Base-by-base conservation (phyloP, 352 stramenopile species). In the Pythium periplocum region DNA sequence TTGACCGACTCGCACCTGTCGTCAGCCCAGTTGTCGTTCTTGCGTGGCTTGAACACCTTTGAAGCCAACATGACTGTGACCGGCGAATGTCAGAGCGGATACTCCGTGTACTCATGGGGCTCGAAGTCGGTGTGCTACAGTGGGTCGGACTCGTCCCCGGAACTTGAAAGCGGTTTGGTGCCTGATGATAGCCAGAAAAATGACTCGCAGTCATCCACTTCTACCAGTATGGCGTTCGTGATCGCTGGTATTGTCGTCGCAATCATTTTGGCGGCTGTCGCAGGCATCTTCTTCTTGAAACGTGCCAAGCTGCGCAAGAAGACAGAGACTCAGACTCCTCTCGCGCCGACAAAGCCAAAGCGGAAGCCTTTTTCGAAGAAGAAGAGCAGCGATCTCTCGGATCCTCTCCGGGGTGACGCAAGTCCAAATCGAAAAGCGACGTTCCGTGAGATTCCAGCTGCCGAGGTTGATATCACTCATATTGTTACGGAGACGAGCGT, bases 1-100 rank as follows among this genome's bases (percentile, higher is more conserved):
- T 86, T 91, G 46, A 34, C 35, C 2, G 54, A 83, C 46, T 69
- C 75, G 8, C 70, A 91, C 47, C 38, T 91, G 33, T 84, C 74
- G 3, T 53, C 69, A 0, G 48, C 61, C 1, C 71, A 90, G 45
- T 72, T 87, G 7, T 63, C 70, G 34, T 87, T 83, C 54, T 59
- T 91, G 26, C 64, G 80, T 39, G 45, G 63, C 12, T 56, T 91
- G 4, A 34, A 68, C 1, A 68, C 71, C 10, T 81, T 91, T 35
- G 65, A 75, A 49, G 70, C 66, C 9, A 66, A 70, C 42, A 54
- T 83, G 36, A 68, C 56, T 33, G 55, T 83, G 26, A 64, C 59
- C 17, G 64, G 60, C 42, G 64, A 51, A 17, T 89, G 80, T 51
- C 65, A 63, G 2, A 35, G 56, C 9, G 76, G 76, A 2, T 87